These are phyloP conservation scores for Nitzschia inconspicua DNA, from an alignment of 108 stramenopile genomes.

Conservation along the genomic window DNA sequence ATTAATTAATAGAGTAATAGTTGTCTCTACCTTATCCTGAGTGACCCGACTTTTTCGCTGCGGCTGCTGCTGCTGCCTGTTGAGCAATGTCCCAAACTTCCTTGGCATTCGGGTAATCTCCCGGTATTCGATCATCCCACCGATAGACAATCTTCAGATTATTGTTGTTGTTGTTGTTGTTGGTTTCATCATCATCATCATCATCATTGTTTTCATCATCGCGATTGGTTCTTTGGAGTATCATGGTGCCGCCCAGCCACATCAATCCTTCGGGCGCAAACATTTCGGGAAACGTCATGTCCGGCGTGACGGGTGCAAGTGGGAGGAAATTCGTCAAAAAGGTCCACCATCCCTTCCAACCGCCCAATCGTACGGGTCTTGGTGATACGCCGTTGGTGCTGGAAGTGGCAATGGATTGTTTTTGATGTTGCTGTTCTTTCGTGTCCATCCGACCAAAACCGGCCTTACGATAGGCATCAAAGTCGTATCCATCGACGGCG, in stretches of 20 bases:
- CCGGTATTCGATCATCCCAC: constrained; percentile 69
- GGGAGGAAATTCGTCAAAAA: constrained; percentile 52
- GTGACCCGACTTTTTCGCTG: no score
- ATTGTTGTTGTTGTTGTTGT: no score
- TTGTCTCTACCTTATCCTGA: no score
- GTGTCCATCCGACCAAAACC: constrained; percentile 42
- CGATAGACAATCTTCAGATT: constrained; percentile 53
- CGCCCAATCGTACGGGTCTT: constrained; percentile 49
- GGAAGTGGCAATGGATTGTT: no score
- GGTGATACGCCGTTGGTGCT: constrained; percentile 36
- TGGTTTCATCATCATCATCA: no score
- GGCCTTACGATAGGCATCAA: constrained; percentile 54
- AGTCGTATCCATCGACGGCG: constrained; percentile 69
- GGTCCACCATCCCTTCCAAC: constrained; percentile 35
- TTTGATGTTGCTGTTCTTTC: constrained; percentile 40
- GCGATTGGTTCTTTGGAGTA: constrained; percentile 55
- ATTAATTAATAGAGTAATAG: no score
- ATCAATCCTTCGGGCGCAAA: constrained; percentile 63
- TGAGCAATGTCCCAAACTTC: constrained; percentile 46
- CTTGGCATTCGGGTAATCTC: constrained; percentile 63
- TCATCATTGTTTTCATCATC: no score
- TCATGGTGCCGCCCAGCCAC: constrained; percentile 77
- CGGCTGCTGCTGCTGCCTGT: background rate
- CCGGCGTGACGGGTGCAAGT: constrained; percentile 46
- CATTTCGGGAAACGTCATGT: constrained; percentile 57